These are phyloP conservation scores for Salix purpurea DNA, from an alignment of 345 rosid species.

Conservation along the genomic window DNA sequence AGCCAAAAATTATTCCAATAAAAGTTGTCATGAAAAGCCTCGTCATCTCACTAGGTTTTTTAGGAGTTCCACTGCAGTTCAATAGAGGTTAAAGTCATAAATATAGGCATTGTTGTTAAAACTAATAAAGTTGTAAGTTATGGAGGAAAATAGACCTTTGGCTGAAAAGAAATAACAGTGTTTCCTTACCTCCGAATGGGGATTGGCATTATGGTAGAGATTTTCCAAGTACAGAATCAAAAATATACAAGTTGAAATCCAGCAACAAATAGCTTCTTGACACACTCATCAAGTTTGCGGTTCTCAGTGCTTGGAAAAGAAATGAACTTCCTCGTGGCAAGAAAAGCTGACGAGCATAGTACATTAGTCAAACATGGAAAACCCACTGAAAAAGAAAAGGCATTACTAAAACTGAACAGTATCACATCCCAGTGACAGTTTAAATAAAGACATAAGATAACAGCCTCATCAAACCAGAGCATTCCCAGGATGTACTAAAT, in stretches of 20 bases:
- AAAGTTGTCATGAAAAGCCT: conserved; percentile 65
- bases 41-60: conserved; percentile 69
- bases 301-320: conserved; percentile 2
- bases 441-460: neutral
- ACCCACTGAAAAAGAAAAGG: no score
- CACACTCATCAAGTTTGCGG: conserved; percentile 28
- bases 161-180: neutral
- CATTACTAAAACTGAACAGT: neutral
- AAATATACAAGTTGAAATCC: conserved; percentile 20
- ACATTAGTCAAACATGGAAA: neutral
- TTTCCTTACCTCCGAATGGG: conserved; percentile 35
- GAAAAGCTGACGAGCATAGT: neutral
- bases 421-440: neutral
- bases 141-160: neutral
- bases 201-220: conserved; percentile 30
- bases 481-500: neutral
- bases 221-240: conserved; percentile 17
- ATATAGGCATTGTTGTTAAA: neutral
- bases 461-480: neutral
- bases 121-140: neutral
- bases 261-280: conserved; percentile 13
- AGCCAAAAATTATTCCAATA: conserved; percentile 67
- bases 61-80: conserved; percentile 39
- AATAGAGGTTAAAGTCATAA: conserved; percentile 11
- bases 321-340: conserved; percentile 11